Evolutionary conservation across 306 rosid genomes (phyloP), one percentile per base, ranked within the genome.

Genomic region (Pachyrhizus erosus): DNA sequence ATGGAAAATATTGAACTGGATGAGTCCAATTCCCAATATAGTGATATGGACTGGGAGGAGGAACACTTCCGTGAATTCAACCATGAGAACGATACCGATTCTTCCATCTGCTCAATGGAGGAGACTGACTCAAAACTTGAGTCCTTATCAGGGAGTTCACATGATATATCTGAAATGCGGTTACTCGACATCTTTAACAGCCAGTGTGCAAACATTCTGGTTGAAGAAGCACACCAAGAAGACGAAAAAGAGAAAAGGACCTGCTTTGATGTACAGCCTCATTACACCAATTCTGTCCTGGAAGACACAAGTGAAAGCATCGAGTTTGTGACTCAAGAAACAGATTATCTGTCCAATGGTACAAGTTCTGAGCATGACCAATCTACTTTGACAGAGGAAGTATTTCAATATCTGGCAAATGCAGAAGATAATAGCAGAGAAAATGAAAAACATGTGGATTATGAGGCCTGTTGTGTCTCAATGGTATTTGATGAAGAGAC

Each of bases 41-140:
- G 76, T 13, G 75, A 86, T 67, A 86, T 85, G 88, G 88, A 87
- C 80, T 83, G 90, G 94, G 86, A 89, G 73, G 90, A 87, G 73
- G 88, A 79, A 65, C 82, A 83, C 15, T 43, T 84, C 51, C 33
- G 76, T 70, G 72, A 80, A 46, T 65, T 75, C 58, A 73, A 80
- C 84, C 48, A 75, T 15, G 83, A 82, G 83, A 85, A 83, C 5
- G 78, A 70, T 66, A 76, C 64, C 3, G 79, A 67, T 67, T 83
- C 75, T 80, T 49, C 81, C 60, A 80, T 84, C 54, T 13, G 62
- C 52, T 46, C 77, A 26, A 80, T 62, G 71, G 78, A 79, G 60
- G 82, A 82, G 71, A 77, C 78, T 11, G 40, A 69, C 40, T 70
- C 84, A 61, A 77, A 45, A 54, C 39, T 48, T 1, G 79, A 81